Conservation (phyloP, 352 stramenopile species). For the Phytophthora brassicae region DNA sequence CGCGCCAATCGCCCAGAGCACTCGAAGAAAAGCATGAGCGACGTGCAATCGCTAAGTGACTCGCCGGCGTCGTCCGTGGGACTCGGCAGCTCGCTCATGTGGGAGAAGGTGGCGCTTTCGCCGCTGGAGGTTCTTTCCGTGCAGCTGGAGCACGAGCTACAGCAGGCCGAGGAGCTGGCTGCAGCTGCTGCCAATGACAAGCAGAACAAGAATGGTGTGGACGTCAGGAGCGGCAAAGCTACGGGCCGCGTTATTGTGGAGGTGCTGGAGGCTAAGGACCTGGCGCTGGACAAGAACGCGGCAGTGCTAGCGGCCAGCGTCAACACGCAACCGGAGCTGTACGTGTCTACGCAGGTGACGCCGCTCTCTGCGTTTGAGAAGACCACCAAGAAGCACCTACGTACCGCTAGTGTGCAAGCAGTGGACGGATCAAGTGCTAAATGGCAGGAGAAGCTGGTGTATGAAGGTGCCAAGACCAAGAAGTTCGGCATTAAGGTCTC, state of each 20-base stretch:
- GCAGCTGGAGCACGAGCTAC: conserved; percentile 70
- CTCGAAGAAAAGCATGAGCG: conserved; percentile 36
- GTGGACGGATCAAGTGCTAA: conserved; percentile 22
- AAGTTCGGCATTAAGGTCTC: conserved; percentile 66
- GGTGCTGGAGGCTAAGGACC: conserved; percentile 49
- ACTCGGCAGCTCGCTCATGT: conserved; percentile 65
- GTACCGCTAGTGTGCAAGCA: conserved; percentile 34
- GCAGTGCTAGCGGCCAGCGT: conserved; percentile 26
- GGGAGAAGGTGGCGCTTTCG: conserved; percentile 79
- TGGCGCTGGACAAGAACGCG: conserved; percentile 29
- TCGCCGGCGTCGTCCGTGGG: conserved; percentile 44
- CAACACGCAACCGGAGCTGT: conserved; percentile 44
- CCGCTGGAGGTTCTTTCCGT: conserved; percentile 70
- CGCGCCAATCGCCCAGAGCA: conserved; percentile 13
- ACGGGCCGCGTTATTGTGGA: conserved; percentile 51
- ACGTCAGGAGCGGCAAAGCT: conserved; percentile 66
- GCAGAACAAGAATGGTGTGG: conserved; percentile 82
- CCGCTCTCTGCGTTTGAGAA: conserved; percentile 69
- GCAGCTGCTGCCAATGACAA: conserved; percentile 27
- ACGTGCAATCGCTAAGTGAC: conserved; percentile 46
- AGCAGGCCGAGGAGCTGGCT: conserved; percentile 50
- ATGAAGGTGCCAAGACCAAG: conserved; percentile 69
- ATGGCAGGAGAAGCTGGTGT: conserved; percentile 61
- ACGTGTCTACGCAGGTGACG: conserved; percentile 62
- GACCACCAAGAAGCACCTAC: conserved; percentile 67